phyloP scores from a whole-genome alignment of 2,329 filamentous ascomycete genomes.

The Ascochyta fabae region DNA sequence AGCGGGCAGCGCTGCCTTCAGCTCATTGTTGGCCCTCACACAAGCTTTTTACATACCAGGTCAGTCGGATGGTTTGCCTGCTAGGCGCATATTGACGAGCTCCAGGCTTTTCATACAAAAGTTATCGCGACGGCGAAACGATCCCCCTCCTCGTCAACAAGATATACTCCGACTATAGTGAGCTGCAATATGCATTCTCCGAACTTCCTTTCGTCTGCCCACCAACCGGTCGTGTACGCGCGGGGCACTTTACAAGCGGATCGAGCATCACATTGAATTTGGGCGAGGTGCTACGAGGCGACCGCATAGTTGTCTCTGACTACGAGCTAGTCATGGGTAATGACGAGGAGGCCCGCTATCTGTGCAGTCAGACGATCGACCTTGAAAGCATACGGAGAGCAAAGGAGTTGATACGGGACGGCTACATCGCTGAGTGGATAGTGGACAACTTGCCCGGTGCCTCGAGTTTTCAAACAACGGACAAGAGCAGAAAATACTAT shows the following conservation, averaged over 20 bases:
- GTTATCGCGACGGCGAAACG: conserved; percentile 75
- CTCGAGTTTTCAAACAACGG: conserved; percentile 85
- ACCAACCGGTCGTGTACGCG: conserved; percentile 70
- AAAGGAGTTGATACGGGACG: conserved; percentile 74
- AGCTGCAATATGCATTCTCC: conserved; percentile 90
- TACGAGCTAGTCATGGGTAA: conserved; percentile 80
- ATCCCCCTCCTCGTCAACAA: conserved; percentile 92
- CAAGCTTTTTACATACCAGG: conserved; percentile 87
- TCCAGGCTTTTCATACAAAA: conserved; percentile 80
- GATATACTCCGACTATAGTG: conserved; percentile 86
- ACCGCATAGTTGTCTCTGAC: conserved; percentile 84
- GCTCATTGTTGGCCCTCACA: conserved; percentile 48
- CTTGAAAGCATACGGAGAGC: conserved; percentile 70
- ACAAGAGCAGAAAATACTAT: conserved; percentile 86
- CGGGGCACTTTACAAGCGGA: conserved; percentile 74
- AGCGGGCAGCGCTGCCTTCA: conserved; percentile 17
- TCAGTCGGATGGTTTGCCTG: background rate
- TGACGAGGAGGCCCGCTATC: conserved; percentile 73
- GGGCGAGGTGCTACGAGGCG: conserved; percentile 84
- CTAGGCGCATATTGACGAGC: background rate
- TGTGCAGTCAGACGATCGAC: conserved; percentile 73
- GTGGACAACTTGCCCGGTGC: conserved; percentile 90
- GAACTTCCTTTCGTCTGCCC: conserved; percentile 88
- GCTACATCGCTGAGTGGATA: conserved; percentile 92
- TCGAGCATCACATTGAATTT: conserved; percentile 82